Percentiles rank a stretch among this genome's conserved stretches.
Evolutionary conservation across 2,329 filamentous ascomycete species (phyloP).

Genomic region (Sphaerulina vaccinii): DNA sequence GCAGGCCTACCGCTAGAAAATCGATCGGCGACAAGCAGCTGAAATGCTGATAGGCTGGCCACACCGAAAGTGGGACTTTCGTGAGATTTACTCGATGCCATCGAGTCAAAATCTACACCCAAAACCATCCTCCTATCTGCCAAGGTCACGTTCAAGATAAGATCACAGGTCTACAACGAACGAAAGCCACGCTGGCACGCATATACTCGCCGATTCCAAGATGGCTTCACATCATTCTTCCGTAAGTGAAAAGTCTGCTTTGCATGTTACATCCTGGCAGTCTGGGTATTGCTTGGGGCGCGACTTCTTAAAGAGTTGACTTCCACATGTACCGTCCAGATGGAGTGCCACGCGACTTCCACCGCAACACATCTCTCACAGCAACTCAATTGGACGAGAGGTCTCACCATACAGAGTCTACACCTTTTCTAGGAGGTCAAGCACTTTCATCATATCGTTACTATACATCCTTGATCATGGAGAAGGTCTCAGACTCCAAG

Average conservation of each 20-base stretch:
- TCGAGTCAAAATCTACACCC: slow-evolving; percentile 14
- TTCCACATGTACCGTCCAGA: slow-evolving; percentile 1
- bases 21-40: background rate
- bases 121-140: slow-evolving; percentile 12
- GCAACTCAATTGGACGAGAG: background rate
- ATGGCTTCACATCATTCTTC: slow-evolving; percentile 9
- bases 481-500: slow-evolving; percentile 42
- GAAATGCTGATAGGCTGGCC: background rate
- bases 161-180: slow-evolving; percentile 6
- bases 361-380: background rate
- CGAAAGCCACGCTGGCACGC: slow-evolving; percentile 3
- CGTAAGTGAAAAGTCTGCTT: slow-evolving; percentile 13
- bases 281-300: background rate
- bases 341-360: background rate
- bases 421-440: slow-evolving; percentile 14
- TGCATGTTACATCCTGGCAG: slow-evolving; percentile 7
- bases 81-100: slow-evolving; percentile 15
- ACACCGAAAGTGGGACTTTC: slow-evolving; percentile 1
- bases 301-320: slow-evolving; percentile 8
- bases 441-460: background rate
- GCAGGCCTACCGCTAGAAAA: background rate
- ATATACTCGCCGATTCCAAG: slow-evolving; percentile 1
- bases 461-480: slow-evolving; percentile 37
- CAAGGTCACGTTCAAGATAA: slow-evolving; percentile 9
- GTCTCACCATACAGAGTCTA: slow-evolving; percentile 6